Conservation (phyloP, 169 alveolate species). For the Perkinsus marinus region DNA sequence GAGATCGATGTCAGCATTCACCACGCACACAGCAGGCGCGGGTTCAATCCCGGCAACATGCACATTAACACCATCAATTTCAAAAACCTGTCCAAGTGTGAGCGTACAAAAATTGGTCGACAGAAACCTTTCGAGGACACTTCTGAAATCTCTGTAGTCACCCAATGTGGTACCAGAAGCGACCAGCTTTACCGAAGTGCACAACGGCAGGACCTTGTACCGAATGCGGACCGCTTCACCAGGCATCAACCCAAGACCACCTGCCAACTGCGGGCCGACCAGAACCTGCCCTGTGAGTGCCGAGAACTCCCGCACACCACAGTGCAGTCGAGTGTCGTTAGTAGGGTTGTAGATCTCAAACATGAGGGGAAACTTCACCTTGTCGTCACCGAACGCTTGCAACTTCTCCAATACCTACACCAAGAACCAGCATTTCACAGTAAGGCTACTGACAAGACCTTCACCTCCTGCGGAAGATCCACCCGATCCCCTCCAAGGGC, state of each 20-base stretch:
- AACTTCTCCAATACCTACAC: not conserved
- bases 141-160: not conserved
- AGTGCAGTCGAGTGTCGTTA: not conserved
- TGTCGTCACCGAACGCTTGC: not conserved
- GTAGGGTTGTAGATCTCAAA: not conserved
- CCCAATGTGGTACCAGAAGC: not conserved
- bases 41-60: not conserved
- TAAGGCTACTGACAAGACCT: not conserved
- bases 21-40: not conserved
- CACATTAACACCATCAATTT: not conserved
- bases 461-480: not conserved
- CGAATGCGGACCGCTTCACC: not conserved
- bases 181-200: not conserved
- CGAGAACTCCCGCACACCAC: not conserved
- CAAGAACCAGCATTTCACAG: not conserved
- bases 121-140: not conserved
- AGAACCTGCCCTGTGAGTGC: not conserved
- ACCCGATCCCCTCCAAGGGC: not conserved
- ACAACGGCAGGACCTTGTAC: not conserved
- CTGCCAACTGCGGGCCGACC: not conserved
- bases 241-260: not conserved
- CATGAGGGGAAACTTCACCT: not conserved
- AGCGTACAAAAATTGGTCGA: not conserved
- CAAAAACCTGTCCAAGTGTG: not conserved
- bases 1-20: not conserved